Base-by-base conservation (phyloP, 1,284 basidiomycete species). In the Trichosporon ovoides region DNA sequence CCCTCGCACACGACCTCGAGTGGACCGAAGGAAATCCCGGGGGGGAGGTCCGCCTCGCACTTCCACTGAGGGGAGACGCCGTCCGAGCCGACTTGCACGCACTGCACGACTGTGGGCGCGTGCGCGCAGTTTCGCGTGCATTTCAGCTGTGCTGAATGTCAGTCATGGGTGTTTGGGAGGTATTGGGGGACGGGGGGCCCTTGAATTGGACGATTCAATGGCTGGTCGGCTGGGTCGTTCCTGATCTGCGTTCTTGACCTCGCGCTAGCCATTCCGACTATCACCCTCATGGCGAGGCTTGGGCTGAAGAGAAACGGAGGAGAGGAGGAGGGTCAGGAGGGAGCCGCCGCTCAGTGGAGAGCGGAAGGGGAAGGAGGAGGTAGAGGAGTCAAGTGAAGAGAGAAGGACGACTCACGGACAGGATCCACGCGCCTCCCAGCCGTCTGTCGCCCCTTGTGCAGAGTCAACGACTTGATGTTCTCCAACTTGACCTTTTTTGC, bases 31-130 rank as follows among this genome's bases (percentile, higher is more conserved):
- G 89, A 81, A 55, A 94, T 72, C 2, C 84, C 80, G 43, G 85
- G 84, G 2, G 92, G 92, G 10, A 97, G 79, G 71, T 97, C 92
- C 9, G 92, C 89, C 71, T 91, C 85, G 73, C 93, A 97, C 86
- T 86, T 88, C 91, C 91, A 94, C 68, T 93, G 89, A 4, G 91
- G 83, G 12, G 87, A 85, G 1, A 82, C 79, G 2, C 87, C 90
- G 60, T 79, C 78, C 9, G 88, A 87, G 38, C 92, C 91, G 50
- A 87, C 80, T 63, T 87, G 89, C 49, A 80, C 80, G 74, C 92
- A 97, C 63, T 89, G 85, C 28, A 96, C 86, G n/a, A 86, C 88
- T 59, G 91, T 87, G 1, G 91, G 92, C 60, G 85, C 83, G 74
- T 85, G 94, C 16, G 83, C 80, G 73, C 93, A 96, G 36, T 87